phyloP scores from a whole-genome alignment of 148 eudicot genomes.

The Talinum fruticosum region DNA sequence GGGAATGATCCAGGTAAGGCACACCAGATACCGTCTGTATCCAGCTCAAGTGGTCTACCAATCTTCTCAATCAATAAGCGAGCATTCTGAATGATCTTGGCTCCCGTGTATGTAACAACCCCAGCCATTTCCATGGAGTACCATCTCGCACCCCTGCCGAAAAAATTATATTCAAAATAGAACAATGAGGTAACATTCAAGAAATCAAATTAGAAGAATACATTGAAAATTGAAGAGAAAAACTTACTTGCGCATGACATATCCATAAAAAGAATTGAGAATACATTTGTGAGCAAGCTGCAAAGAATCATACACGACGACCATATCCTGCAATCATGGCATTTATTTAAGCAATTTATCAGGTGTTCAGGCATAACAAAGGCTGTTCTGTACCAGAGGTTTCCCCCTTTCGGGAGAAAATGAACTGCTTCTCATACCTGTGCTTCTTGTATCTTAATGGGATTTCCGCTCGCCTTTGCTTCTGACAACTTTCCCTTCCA shows the following conservation, averaged over 20 bases:
- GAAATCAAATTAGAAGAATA: constrained; percentile 9
- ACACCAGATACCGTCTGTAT: constrained; percentile 99
- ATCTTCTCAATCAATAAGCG: constrained; percentile 89
- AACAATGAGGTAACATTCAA: not conserved
- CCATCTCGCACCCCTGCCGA: constrained; percentile 94
- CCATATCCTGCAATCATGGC: constrained; percentile 77
- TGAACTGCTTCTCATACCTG: constrained; percentile 49
- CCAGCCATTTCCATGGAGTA: constrained; percentile 99
- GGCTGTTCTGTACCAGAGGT: not conserved
- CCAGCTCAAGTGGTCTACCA: constrained; percentile 95
- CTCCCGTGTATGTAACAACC: constrained; percentile 97
- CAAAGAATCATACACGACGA: constrained; percentile 94
- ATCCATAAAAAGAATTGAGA: constrained; percentile 96
- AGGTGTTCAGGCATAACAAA: not conserved
- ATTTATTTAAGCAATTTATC: not conserved
- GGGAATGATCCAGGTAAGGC: constrained; percentile 95
- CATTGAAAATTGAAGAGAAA: not conserved
- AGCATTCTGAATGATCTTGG: constrained; percentile 97
- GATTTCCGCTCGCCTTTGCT: constrained; percentile 90
- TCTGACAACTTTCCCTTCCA: constrained; percentile 96
- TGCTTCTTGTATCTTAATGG: constrained; percentile 96
- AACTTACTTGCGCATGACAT: constrained; percentile 98
- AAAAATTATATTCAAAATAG: constrained; percentile 3
- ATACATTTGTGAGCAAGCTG: constrained; percentile 99
- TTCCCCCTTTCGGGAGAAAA: not conserved